Conservation (phyloP, 352 stramenopile genomes). For the Phytophthora aleatoria region DNA sequence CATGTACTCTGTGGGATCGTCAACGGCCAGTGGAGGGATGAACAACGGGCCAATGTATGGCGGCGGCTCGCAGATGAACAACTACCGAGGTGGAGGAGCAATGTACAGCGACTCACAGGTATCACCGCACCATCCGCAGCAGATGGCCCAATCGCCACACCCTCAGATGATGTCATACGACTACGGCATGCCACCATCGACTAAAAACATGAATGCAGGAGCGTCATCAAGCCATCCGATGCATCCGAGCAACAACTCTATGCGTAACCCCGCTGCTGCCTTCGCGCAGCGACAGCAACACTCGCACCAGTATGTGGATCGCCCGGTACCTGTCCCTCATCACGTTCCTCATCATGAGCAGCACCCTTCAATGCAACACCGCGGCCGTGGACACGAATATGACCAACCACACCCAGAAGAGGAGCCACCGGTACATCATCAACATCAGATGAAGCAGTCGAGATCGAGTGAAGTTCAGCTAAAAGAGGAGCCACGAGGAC, state of each 20-base stretch:
- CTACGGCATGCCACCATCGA: slow-evolving; percentile 30
- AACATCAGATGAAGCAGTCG: slow-evolving; percentile 28
- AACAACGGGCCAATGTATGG: slow-evolving; percentile 39
- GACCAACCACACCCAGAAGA: slow-evolving; percentile 38
- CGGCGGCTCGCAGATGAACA: slow-evolving; percentile 34
- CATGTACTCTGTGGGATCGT: slow-evolving; percentile 48
- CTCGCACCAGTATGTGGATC: slow-evolving; percentile 31
- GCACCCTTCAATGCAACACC: slow-evolving; percentile 9
- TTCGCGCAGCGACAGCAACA: slow-evolving; percentile 52
- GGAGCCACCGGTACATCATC: slow-evolving; percentile 23
- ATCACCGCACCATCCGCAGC: slow-evolving; percentile 39
- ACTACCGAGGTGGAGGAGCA: slow-evolving; percentile 38
- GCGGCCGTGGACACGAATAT: slow-evolving; percentile 28
- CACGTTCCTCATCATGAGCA: slow-evolving; percentile 30
- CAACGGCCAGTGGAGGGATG: slow-evolving; percentile 28
- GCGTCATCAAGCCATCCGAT: slow-evolving; percentile 22
- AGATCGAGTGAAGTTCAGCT: slow-evolving; percentile 7
- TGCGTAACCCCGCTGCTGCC: slow-evolving; percentile 40
- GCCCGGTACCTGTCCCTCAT: slow-evolving; percentile 17
- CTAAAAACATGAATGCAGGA: slow-evolving; percentile 25
- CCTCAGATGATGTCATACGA: slow-evolving; percentile 54
- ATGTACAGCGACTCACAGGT: slow-evolving; percentile 33
- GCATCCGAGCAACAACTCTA: slow-evolving; percentile 26
- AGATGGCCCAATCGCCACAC: slow-evolving; percentile 43
- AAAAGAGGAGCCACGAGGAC: slow-evolving; percentile 22